A percentile compares a stretch with the other conserved stretches of the same genome.
These are phyloP conservation scores for Cystobasidium sp. DNA, from an alignment of 1,284 basidiomycete species.

Conservation along the genomic window DNA sequence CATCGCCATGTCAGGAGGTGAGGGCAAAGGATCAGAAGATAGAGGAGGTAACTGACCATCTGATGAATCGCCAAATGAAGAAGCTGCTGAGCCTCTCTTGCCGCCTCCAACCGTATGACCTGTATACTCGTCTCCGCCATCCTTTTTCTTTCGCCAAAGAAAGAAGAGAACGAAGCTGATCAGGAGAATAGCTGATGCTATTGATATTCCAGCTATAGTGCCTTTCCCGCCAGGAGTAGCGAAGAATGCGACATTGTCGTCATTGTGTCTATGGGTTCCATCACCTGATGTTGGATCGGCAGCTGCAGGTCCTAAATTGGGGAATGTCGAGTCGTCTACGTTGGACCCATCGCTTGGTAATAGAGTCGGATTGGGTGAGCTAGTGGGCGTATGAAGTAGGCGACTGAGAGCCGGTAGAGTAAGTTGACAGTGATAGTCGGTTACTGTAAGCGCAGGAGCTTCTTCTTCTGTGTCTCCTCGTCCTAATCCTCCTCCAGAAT, in stretches of 20 bases:
- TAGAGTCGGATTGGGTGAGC: background rate
- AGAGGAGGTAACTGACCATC: background rate
- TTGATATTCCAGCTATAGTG: conserved; percentile 30
- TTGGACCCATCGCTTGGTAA: background rate
- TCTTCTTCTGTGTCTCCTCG: no score
- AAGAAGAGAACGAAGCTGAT: conserved; percentile 18
- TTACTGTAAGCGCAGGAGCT: background rate
- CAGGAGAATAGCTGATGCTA: conserved; percentile 3
- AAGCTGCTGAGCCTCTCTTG: conserved; percentile 14
- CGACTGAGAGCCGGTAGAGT: background rate
- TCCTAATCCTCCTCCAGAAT: no score
- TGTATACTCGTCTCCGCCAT: background rate
- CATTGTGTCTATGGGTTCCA: background rate
- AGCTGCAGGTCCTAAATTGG: background rate
- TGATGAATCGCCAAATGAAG: conserved; percentile 30
- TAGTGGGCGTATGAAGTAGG: background rate
- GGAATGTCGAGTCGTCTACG: background rate
- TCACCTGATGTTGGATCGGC: conserved; percentile 5
- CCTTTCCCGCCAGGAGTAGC: conserved; percentile 40
- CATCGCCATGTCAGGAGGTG: background rate
- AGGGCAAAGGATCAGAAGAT: background rate
- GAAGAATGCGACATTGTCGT: conserved; percentile 13
- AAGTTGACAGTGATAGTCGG: conserved; percentile 25
- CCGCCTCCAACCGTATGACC: background rate
- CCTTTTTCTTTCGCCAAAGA: conserved; percentile 18